Evolutionary conservation across 768 basidiomycete genomes (phyloP), one percentile per base, ranked within the genome.

Genomic region (Tylopilus plumbeoviolaceoides): DNA sequence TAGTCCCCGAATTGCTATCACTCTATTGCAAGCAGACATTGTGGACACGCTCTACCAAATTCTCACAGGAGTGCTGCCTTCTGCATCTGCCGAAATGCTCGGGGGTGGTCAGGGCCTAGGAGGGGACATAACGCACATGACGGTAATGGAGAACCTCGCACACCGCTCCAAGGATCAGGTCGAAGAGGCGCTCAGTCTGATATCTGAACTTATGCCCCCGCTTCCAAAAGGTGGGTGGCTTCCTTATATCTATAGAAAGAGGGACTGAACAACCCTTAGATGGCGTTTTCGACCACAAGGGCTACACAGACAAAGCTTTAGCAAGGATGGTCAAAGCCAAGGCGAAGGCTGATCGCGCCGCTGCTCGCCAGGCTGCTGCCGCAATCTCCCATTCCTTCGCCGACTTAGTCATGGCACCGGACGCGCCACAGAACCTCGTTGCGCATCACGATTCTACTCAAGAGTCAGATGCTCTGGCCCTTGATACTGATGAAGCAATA

Each of bases 121-220:
- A 27, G 91, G 91, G 42, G 91, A 92, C 27, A 72, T 95, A 5
- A 93, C 91, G 17, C 95, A 98, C 66, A 94, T 98, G 91, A 88
- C 92, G 7, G 92, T 99, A 25, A 91, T 98, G 85, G 91, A 98
- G 72, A 98, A 95, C 68, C 74, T 99, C 42, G 93, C 93, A 1
- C 94, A 98, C 69, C 80, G 94, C 27, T 90, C 97, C 5, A 98
- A 98, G 72, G 97, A 99, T 54, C 95, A 98, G 67, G 83, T 98
- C 6, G 95, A 98, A 70, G 97, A 99, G 70, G 85, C 91, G 0
- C 74, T 99, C 35, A 87, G 87, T 56, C 78, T 98, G 36, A 76
- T 95, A 31, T 89, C 89, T 21, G 97, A 99, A 67, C 73, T 99
- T 14, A 81, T 99, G 70, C 97, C 97, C 1, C 92, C 97, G 9